These are phyloP conservation scores for Diaporthe ilicicola DNA, from an alignment of 2,329 filamentous ascomycete genomes.

Conservation along the genomic window DNA sequence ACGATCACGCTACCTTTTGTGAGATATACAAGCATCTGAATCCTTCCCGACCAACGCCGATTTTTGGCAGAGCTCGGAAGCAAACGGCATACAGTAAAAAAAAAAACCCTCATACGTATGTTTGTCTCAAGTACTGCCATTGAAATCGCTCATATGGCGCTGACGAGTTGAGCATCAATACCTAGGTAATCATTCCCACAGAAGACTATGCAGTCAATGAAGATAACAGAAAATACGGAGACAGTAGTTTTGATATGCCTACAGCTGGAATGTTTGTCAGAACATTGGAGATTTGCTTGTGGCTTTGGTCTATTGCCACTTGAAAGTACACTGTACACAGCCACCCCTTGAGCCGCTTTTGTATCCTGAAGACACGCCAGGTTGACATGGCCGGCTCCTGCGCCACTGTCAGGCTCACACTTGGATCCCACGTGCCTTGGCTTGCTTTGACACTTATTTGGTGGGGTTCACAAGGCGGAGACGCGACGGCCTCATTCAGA, in stretches of 20 bases:
- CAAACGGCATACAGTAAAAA: not conserved
- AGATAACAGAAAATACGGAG: too few relatives aligned
- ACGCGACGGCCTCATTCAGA: conserved; percentile 1
- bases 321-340: not conserved
- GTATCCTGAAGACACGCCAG: not conserved
- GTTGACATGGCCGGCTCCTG: not conserved
- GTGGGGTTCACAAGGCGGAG: not conserved
- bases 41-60: not conserved
- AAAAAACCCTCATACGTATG: not conserved
- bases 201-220: too few relatives aligned
- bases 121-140: too few relatives aligned
- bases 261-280: not conserved
- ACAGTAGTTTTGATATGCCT: too few relatives aligned
- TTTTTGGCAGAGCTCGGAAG: not conserved
- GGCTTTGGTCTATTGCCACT: conserved; percentile 13
- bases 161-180: not conserved
- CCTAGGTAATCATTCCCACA: too few relatives aligned
- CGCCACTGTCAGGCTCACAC: not conserved
- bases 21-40: not conserved
- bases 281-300: not conserved
- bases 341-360: not conserved
- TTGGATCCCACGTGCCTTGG: conserved; percentile 11
- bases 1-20: not conserved
- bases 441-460: conserved; percentile 12
- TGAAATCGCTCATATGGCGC: not conserved